Conservation (phyloP, 148 eudicot genomes). For the Silene uniflora region DNA sequence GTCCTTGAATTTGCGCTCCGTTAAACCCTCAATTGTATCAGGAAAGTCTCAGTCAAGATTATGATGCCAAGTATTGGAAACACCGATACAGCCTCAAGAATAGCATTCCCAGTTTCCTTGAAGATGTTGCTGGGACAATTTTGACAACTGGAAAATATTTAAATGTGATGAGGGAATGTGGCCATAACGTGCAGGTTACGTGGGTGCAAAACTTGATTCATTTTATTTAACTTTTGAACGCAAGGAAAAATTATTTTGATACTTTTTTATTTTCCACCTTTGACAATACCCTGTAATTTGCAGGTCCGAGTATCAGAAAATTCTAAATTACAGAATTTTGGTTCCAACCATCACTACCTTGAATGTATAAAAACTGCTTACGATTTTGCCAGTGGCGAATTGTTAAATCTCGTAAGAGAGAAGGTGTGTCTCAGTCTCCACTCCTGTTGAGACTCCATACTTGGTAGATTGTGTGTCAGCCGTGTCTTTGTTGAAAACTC, state of each 20-base stretch:
- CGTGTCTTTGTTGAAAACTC: conserved; percentile 4
- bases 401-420: conserved; percentile 79
- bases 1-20: conserved; percentile 17
- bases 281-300: conserved; percentile 27
- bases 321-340: conserved; percentile 68
- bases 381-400: conserved; percentile 95
- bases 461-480: conserved; percentile 5
- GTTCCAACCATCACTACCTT: conserved; percentile 81
- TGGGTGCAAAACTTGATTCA: conserved; percentile 3
- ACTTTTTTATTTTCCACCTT: background rate
- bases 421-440: conserved; percentile 46
- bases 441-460: background rate
- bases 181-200: conserved; percentile 85
- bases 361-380: conserved; percentile 92
- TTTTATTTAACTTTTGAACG: conserved; percentile 1
- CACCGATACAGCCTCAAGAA: conserved; percentile 92
- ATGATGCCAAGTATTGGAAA: conserved; percentile 89
- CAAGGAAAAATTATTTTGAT: background rate
- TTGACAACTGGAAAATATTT: conserved; percentile 95
- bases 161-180: conserved; percentile 98
- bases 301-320: conserved; percentile 83
- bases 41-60: conserved; percentile 96
- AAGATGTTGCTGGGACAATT: conserved; percentile 86
- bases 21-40: conserved; percentile 29
- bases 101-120: conserved; percentile 88